A percentile compares a stretch with the other conserved stretches of the same genome.
Conservation (phyloP, 1,284 basidiomycete genomes). For the Ceraceosorus guamensis region DNA sequence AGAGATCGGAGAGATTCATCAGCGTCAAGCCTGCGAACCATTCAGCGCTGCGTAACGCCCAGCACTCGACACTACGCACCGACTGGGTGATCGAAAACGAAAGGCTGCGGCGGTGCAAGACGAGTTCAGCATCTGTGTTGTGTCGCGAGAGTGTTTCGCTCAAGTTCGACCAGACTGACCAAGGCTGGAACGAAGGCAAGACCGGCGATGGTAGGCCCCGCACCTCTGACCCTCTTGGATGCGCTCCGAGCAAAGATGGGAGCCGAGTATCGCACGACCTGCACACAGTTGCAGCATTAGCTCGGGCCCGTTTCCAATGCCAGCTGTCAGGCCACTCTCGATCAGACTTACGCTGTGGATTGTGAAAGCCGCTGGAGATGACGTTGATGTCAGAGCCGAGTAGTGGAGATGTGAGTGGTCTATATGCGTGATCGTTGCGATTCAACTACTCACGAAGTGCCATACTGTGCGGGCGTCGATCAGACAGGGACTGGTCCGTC, state of each 20-base stretch:
- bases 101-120: constrained; percentile 56
- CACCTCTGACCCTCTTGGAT: constrained; percentile 61
- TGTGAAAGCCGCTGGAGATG: constrained; percentile 29
- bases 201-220: constrained; percentile 75
- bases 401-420: not conserved
- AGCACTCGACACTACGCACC: too few relatives aligned
- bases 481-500: too few relatives aligned
- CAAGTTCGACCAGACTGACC: constrained; percentile 5
- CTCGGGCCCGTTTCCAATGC: not conserved
- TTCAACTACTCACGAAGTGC: constrained; percentile 17
- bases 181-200: constrained; percentile 43
- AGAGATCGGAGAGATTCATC: too few relatives aligned
- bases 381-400: constrained; percentile 2
- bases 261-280: constrained; percentile 58
- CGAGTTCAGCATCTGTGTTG: not conserved
- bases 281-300: constrained; percentile 1
- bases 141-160: too few relatives aligned
- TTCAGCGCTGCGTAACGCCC: too few relatives aligned
- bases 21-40: too few relatives aligned
- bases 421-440: not conserved
- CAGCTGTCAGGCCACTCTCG: not conserved
- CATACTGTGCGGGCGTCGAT: too few relatives aligned
- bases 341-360: constrained; percentile 30
- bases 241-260: constrained; percentile 63
- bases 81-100: constrained; percentile 48